Evolutionary conservation across 1,284 basidiomycete genomes (phyloP), one percentile per base, ranked within the genome.

Genomic region (Baeospora myosura): DNA sequence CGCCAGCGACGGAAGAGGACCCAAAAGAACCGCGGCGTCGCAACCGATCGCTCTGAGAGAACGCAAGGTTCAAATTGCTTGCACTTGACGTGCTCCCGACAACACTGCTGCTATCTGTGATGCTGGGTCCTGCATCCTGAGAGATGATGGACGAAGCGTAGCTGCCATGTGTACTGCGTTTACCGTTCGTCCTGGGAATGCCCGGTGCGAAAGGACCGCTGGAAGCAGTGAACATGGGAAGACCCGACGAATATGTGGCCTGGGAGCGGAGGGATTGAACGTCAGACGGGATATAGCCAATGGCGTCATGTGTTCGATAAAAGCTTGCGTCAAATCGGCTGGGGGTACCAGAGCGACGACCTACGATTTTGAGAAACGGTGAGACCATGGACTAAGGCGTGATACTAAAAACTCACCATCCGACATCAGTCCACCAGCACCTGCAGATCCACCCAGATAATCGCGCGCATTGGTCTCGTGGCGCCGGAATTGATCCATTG

Each of bases 221-320:
- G 47, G 73, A 68, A 21, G 79, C 73, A 26, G 78, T 69, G 57
- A 92, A 93, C 65, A 89, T 78, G 2, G 93, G 93, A 39, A 96
- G 68, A 16, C 88, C 88, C 6, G 90, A 93, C 2, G 87, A 84
- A 58, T 93, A 94, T 0, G 90, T 93, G 0, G 92, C 91, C 63
- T 96, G 94, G 4, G 92, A 95, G 43, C 91, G 84, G 26, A 96
- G 74, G 4, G 92, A 95, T 59, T 95, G 93, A 10, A 84, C 88
- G 56, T 98, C 95, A 14, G 90, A 89, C 1, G 94, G 93, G 49
- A 98, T 95, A 61, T 94, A 97, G 5, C 88, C 82, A 46, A 97
- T 74, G 0, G 93, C 80, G 58, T 97, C 94, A 64, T 98, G 94
- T 0, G 90, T 92, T 42, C 93, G 82, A 62, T 94, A 98, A 71